phyloP scores from a whole-genome alignment of 495 filamentous ascomycete species.

The Penicillium coffeae region DNA sequence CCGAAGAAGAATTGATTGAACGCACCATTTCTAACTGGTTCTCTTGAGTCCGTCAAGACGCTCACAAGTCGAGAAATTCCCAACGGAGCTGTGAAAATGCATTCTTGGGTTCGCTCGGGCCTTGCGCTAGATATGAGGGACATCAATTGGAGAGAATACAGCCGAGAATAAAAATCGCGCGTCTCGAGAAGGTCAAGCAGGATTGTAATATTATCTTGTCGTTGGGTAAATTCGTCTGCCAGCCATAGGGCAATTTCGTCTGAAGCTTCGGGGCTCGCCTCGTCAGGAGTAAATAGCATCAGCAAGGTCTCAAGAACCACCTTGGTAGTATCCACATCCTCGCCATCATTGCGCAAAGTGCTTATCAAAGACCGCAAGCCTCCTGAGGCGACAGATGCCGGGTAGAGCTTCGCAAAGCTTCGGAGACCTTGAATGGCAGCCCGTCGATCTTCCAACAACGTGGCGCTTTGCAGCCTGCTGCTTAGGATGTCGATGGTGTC shows the following conservation, averaged over 20 bases:
- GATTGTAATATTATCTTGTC: slow-evolving; percentile 94
- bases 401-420: slow-evolving; percentile 93
- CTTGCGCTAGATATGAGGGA: slow-evolving; percentile 80
- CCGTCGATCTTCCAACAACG: slow-evolving; percentile 87
- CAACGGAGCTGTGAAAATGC: slow-evolving; percentile 79
- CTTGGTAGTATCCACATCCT: slow-evolving; percentile 96
- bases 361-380: slow-evolving; percentile 81
- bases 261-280: slow-evolving; percentile 80
- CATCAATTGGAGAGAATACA: slow-evolving; percentile 90
- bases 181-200: slow-evolving; percentile 85
- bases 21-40: slow-evolving; percentile 85
- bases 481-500: slow-evolving; percentile 89
- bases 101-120: slow-evolving; percentile 94
- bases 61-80: slow-evolving; percentile 84
- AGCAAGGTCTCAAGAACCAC: slow-evolving; percentile 90
- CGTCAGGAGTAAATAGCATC: slow-evolving; percentile 81
- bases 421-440: slow-evolving; percentile 88
- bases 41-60: slow-evolving; percentile 76
- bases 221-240: slow-evolving; percentile 94
- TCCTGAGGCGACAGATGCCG: slow-evolving; percentile 92
- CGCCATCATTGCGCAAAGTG: slow-evolving; percentile 78
- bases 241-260: slow-evolving; percentile 97
- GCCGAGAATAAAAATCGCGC: slow-evolving; percentile 85
- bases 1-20: background rate
- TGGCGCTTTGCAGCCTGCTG: slow-evolving; percentile 79